phyloP scores from a whole-genome alignment of 2,329 filamentous ascomycete species.

The Didymellaceae sp. region DNA sequence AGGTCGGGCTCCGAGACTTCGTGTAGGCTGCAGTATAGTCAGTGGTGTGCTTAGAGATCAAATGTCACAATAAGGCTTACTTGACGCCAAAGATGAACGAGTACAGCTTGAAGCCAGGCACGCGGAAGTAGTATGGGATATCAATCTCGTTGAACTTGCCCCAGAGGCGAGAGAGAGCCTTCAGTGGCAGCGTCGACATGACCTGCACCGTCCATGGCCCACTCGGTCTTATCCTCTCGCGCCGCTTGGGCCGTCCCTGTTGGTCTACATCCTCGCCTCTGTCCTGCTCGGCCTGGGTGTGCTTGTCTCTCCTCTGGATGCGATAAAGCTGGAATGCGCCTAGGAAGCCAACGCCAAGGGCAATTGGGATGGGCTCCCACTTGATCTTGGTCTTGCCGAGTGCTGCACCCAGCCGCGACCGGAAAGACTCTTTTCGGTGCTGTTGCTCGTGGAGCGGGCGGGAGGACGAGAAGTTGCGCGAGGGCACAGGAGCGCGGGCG shows the following conservation, averaged over 20 bases:
- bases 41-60: slow-evolving; percentile 48
- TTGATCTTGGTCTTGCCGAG: slow-evolving; percentile 71
- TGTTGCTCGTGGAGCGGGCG: slow-evolving; percentile 51
- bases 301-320: slow-evolving; percentile 62
- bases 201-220: slow-evolving; percentile 93
- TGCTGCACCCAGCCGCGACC: slow-evolving; percentile 63
- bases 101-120: slow-evolving; percentile 91
- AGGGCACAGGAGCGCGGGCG: slow-evolving; percentile 28
- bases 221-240: slow-evolving; percentile 74
- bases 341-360: slow-evolving; percentile 82
- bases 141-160: slow-evolving; percentile 88
- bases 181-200: slow-evolving; percentile 91
- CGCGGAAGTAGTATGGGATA: slow-evolving; percentile 84
- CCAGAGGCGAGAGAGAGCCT: slow-evolving; percentile 88
- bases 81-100: slow-evolving; percentile 90
- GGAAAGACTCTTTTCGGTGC: slow-evolving; percentile 60
- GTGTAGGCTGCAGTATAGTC: slow-evolving; percentile 63
- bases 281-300: slow-evolving; percentile 48
- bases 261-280: slow-evolving; percentile 55
- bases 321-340: slow-evolving; percentile 86
- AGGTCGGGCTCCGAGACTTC: slow-evolving; percentile 90
- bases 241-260: slow-evolving; percentile 56
- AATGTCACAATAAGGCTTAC: slow-evolving; percentile 38
- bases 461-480: slow-evolving; percentile 47
- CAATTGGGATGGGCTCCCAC: slow-evolving; percentile 91